These are phyloP conservation scores for Hymenoscyphus occultus DNA, from an alignment of 2,329 filamentous ascomycete genomes.

Conservation along the genomic window DNA sequence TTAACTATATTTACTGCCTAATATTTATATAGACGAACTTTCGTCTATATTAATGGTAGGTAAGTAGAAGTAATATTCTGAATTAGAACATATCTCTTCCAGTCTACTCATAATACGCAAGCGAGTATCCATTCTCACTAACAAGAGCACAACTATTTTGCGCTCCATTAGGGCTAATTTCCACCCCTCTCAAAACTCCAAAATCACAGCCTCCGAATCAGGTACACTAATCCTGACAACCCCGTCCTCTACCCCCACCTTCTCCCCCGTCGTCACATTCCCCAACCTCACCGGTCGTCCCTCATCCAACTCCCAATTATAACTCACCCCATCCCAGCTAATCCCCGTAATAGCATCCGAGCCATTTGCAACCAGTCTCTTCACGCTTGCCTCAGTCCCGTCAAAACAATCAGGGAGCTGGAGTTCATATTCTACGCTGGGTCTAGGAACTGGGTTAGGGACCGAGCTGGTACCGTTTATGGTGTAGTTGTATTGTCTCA, in stretches of 20 bases:
- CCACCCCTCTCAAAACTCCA: slow-evolving; percentile 20
- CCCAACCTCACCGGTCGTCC: slow-evolving; percentile 51
- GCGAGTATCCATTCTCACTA: too few species aligned
- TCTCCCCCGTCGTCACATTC: slow-evolving; percentile 55
- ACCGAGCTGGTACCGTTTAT: slow-evolving; percentile 38
- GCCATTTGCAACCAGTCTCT: slow-evolving; percentile 57
- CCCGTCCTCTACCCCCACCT: slow-evolving; percentile 38
- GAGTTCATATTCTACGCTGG: slow-evolving; percentile 43
- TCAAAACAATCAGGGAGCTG: slow-evolving; percentile 32
- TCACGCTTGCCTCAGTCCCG: slow-evolving; percentile 37
- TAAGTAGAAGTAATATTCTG: too few species aligned
- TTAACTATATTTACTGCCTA: too few species aligned
- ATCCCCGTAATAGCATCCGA: slow-evolving; percentile 62
- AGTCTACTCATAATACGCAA: too few species aligned
- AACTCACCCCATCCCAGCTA: slow-evolving; percentile 60
- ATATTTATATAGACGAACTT: too few species aligned
- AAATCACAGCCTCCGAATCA: slow-evolving; percentile 41
- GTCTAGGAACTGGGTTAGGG: slow-evolving; percentile 35
- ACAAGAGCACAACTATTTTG: too few species aligned
- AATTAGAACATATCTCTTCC: too few species aligned
- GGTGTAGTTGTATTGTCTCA: slow-evolving; percentile 58
- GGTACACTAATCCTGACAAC: slow-evolving; percentile 40
- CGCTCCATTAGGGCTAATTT: too few species aligned
- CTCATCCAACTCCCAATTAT: slow-evolving; percentile 55
- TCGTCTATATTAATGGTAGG: too few species aligned